Evolutionary conservation across 2,329 filamentous ascomycete genomes (phyloP), one percentile per base, ranked within the genome.

Genomic region (Colletotrichum melonis): DNA sequence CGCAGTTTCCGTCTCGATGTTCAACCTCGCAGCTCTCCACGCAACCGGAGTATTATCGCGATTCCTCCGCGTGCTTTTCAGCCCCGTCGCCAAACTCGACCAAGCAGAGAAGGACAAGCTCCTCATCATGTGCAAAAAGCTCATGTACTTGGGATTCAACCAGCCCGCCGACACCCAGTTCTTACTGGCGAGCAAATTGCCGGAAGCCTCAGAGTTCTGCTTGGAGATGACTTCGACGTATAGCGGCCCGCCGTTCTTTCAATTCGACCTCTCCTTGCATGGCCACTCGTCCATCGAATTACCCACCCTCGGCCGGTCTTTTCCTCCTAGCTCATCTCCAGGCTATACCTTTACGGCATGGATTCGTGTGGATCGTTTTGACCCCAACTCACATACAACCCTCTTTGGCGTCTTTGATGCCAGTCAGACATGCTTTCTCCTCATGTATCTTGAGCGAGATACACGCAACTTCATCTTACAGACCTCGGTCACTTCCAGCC

Each of bases 381-480:
- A 99, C 81, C 85, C 90, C 5, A 90, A 90, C 58, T 92, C 93
- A 19, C 97, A 99, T 81, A 99, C 97, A 0, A 99, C 97, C 0
- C 89, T 99, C 16, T 99, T 99, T 81, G 97, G 97, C 30, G 94
- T 97, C 9, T 98, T 97, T 82, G 97, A 99, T 83, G 88, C 92
- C 4, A 95, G 91, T 5, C 96, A 98, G 81, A 95, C 94, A 5
- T 99, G 97, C 82, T 99, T 99, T 79, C 85, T 99, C 46, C 90
- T 99, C 77, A 92, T 95, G 73, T 99, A 99, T 79, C 88, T 99
- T 52, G 97, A 99, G 81, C 95, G 93, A 79, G 95, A 98, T 81
- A 97, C 95, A 2, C 94, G 90, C 74, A 97, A 98, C 82, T 93
- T 99, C 76, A 99, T 99, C 76, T 86, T 99, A 6, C 97, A 99